Conservation (phyloP, 345 rosid genomes). For the Euclidium syriacum region DNA sequence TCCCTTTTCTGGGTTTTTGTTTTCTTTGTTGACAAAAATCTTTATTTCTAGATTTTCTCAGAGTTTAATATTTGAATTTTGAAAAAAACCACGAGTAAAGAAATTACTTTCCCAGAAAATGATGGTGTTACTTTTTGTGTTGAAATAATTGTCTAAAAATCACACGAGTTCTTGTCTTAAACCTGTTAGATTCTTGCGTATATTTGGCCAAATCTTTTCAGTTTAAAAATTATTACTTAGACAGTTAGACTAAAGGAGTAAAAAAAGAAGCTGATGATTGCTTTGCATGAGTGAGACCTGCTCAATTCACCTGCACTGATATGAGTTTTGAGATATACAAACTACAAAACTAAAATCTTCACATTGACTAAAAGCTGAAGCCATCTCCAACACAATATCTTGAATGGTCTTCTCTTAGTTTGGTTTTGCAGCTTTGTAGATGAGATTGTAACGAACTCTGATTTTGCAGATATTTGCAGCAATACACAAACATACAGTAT, state of each 20-base stretch:
- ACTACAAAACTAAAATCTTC: too few relatives aligned
- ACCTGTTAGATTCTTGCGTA: constrained; percentile 19
- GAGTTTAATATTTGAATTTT: constrained; percentile 18
- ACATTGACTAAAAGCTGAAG: too few relatives aligned
- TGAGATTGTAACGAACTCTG: constrained; percentile 39
- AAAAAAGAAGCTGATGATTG: neutral
- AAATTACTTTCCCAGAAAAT: constrained; percentile 24
- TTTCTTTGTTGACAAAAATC: constrained; percentile 2
- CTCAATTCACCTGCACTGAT: neutral
- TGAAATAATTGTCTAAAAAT: constrained; percentile 8
- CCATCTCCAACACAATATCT: neutral
- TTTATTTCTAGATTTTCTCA: neutral
- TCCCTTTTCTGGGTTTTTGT: constrained; percentile 17
- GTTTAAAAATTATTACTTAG: neutral
- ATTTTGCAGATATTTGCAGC: neutral
- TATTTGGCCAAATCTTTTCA: neutral
- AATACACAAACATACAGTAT: neutral
- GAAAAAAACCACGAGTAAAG: constrained; percentile 12
- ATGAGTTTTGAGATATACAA: neutral
- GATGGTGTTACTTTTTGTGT: constrained; percentile 20
- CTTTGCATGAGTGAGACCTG: neutral
- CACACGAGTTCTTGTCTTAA: constrained; percentile 10
- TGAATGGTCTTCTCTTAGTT: neutral
- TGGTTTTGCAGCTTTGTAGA: constrained; percentile 18
- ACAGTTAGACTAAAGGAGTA: neutral